These are phyloP conservation scores for Monilinia laxa DNA, from an alignment of 2,329 filamentous ascomycete genomes.

Conservation along the genomic window DNA sequence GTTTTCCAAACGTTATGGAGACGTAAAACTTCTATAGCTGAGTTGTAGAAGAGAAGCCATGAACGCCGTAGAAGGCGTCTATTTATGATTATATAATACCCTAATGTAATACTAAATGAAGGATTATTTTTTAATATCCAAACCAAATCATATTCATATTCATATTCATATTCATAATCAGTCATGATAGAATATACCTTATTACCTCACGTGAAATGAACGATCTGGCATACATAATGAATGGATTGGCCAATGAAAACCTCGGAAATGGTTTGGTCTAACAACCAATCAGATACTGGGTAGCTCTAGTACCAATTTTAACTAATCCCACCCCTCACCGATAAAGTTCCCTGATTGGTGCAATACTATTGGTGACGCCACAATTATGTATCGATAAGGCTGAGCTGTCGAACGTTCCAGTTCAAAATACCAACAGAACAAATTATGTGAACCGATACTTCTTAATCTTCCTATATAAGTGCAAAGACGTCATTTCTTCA, in stretches of 20 bases:
- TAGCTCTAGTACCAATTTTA: too few relatives aligned
- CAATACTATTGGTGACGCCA: background rate
- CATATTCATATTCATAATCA: background rate
- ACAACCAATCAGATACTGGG: too few relatives aligned
- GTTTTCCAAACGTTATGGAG: constrained; percentile 48
- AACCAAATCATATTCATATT: background rate
- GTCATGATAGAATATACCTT: too few relatives aligned
- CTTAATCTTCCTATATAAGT: background rate
- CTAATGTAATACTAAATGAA: constrained; percentile 7
- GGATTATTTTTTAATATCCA: background rate
- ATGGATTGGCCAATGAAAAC: too few relatives aligned
- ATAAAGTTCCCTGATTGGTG: background rate
- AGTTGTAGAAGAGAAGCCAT: background rate
- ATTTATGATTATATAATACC: constrained; percentile 1
- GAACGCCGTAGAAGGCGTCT: too few relatives aligned
- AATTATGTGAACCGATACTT: background rate
- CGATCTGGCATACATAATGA: too few relatives aligned
- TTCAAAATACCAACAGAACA: constrained; percentile 3
- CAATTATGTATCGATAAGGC: constrained; percentile 1
- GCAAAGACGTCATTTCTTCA: too few relatives aligned
- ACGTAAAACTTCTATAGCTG: constrained; percentile 30
- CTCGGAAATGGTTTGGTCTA: too few relatives aligned
- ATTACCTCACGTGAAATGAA: too few relatives aligned
- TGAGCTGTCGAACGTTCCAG: constrained; percentile 7
- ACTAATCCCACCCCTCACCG: background rate